Evolutionary conservation across 2,329 filamentous ascomycete species (phyloP), one percentile per base, ranked within the genome.

Genomic region (Trichophyton schoenleinii): DNA sequence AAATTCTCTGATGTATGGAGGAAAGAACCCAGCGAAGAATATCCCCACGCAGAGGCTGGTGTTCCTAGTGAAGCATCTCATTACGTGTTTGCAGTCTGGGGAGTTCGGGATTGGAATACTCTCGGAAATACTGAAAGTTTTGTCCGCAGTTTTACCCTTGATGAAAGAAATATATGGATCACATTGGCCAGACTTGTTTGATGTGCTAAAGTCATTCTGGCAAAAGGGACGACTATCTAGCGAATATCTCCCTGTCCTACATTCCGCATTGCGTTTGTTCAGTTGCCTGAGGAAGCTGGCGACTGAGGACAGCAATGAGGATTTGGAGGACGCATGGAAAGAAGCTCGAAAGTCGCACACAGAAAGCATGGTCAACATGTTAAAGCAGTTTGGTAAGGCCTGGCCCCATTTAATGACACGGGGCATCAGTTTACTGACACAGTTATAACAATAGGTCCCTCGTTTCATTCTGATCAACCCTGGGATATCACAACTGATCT

Each of bases 121-220:
- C 61, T 69, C 75, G 1, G 75, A 78, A 64, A 71, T 73, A 1
- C 65, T 77, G 48, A 75, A 74, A 63, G 71, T 75, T 4, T 67
- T 86, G 57, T 70, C 73, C 1, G 74, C 78, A 2, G 75, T 96
- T 2, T 73, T 96, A 0, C 88, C 89, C 1, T 82, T 81, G 46
- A 86, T 96, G 67, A 82, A 84, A 62, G 87, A 91, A 55, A 84
- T 96, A 0, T 96, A 96, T 68, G 94, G 92, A 0, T 83, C 88
- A 0, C 89, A 96, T 69, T 99, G 94, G 94, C 81, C 86, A 58
- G 81, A 81, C 57, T 73, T 81, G 0, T 73, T 90, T 18, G 77
- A 82, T 38, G 82, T 84, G 58, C 82, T 86, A 63, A 74, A 80
- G 9, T 73, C 75, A 6, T 73, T 84, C 0, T 88, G 86, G 84